Percentiles rank a stretch among this genome's conserved stretches.
Evolutionary conservation across 148 eudicot genomes (phyloP).

Genomic region (Polygonum aviculare): DNA sequence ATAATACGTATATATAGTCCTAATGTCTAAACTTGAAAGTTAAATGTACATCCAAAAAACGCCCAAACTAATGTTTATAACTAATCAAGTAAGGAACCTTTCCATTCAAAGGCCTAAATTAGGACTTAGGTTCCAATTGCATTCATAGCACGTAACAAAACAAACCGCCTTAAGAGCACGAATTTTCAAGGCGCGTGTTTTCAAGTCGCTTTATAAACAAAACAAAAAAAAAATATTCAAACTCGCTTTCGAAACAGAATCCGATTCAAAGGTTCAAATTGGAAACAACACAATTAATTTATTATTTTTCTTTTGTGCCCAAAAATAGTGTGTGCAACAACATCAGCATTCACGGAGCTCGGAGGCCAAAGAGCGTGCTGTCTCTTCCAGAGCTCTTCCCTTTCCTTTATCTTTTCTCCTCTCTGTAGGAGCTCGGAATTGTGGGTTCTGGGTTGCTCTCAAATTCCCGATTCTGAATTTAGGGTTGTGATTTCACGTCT

Average conservation of each 20-base stretch:
- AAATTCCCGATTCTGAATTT: background rate
- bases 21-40: too few species aligned
- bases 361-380: background rate
- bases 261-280: background rate
- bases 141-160: too few species aligned
- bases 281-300: background rate
- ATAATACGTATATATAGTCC: background rate
- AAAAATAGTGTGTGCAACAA: background rate
- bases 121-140: too few species aligned
- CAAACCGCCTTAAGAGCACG: background rate
- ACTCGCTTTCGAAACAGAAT: background rate
- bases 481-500: background rate
- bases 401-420: background rate
- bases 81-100: too few species aligned
- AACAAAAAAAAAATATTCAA: background rate
- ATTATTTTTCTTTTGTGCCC: background rate
- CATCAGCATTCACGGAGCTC: background rate
- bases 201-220: background rate
- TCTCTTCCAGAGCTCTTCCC: background rate
- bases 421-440: background rate
- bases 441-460: background rate
- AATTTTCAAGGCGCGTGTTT: background rate
- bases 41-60: too few species aligned
- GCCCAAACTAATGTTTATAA: too few species aligned
- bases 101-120: too few species aligned